Percentiles rank a stretch among this genome's conserved stretches.
Evolutionary conservation across 495 filamentous ascomycete species (phyloP).

Genomic region (Talaromyces borbonicus): DNA sequence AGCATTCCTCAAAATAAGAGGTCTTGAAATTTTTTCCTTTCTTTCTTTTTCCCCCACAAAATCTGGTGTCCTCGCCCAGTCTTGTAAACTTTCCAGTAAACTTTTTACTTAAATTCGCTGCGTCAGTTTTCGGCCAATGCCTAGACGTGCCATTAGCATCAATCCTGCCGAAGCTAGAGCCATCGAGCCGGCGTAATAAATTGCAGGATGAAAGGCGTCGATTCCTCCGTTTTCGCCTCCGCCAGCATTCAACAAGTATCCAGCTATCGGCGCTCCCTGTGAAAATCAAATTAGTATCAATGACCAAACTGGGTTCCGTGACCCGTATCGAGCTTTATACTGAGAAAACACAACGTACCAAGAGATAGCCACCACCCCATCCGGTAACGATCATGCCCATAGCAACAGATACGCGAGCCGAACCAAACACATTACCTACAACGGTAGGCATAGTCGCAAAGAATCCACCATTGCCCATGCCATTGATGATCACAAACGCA

Average conservation of each 20-base stretch:
- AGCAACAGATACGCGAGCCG: constrained; percentile 41
- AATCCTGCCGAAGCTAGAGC: constrained; percentile 13
- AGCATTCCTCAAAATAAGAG: background rate
- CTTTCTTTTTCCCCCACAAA: too few relatives aligned
- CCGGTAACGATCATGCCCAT: constrained; percentile 55
- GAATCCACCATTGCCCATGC: constrained; percentile 46
- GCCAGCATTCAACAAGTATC: constrained; percentile 43
- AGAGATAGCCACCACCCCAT: constrained; percentile 49
- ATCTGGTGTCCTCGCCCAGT: background rate
- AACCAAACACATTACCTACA: constrained; percentile 47
- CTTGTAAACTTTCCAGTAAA: background rate
- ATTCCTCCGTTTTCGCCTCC: constrained; percentile 37
- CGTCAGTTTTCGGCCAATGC: constrained; percentile 1
- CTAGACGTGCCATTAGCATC: constrained; percentile 5
- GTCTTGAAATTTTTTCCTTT: background rate
- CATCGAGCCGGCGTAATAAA: constrained; percentile 45
- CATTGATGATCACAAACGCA: constrained; percentile 45
- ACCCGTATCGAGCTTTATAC: too few relatives aligned
- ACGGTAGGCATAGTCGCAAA: constrained; percentile 53
- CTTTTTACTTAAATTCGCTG: background rate
- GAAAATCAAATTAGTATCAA: constrained; percentile 6
- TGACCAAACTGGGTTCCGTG: background rate
- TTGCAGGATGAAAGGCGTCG: constrained; percentile 45
- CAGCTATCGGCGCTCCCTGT: constrained; percentile 49
- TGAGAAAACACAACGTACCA: constrained; percentile 24